Percentiles rank a stretch among this genome's conserved stretches.
Evolutionary conservation across 306 rosid species (phyloP).

Genomic region (Vigna radiata): DNA sequence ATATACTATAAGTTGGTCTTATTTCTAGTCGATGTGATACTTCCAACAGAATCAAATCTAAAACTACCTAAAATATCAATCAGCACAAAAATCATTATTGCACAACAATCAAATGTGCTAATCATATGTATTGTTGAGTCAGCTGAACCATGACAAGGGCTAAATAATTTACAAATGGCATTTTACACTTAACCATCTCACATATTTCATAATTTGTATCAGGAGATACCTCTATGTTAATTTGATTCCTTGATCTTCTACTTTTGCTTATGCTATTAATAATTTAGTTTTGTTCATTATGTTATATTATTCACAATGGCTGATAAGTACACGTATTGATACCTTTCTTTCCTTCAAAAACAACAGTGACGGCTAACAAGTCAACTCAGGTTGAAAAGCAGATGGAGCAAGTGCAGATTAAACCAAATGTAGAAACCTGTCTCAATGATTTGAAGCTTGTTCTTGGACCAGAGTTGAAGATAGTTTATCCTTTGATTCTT

Average conservation of each 20-base stretch:
- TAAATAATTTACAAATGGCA: no score
- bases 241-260: conserved; percentile 36
- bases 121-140: no score
- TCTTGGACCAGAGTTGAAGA: conserved; percentile 93
- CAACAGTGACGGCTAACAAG: conserved; percentile 57
- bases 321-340: conserved; percentile 18
- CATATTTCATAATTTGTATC: conserved; percentile 1
- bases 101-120: no score
- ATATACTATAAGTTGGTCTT: no score
- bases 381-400: conserved; percentile 69
- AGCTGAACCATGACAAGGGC: no score
- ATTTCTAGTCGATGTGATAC: no score
- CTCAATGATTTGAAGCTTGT: conserved; percentile 86
- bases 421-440: conserved; percentile 75
- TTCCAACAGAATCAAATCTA: no score
- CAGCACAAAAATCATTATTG: no score
- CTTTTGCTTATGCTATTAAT: background rate
- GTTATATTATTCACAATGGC: conserved; percentile 1
- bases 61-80: no score
- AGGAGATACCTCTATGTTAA: conserved; percentile 8
- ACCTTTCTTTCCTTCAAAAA: conserved; percentile 27
- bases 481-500: conserved; percentile 92
- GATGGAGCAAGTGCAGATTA: conserved; percentile 68
- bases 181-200: no score
- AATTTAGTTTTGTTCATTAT: conserved; percentile 15